Evolutionary conservation across 208 protist species (phyloP).

Genomic region (Trypanosoma theileri): DNA sequence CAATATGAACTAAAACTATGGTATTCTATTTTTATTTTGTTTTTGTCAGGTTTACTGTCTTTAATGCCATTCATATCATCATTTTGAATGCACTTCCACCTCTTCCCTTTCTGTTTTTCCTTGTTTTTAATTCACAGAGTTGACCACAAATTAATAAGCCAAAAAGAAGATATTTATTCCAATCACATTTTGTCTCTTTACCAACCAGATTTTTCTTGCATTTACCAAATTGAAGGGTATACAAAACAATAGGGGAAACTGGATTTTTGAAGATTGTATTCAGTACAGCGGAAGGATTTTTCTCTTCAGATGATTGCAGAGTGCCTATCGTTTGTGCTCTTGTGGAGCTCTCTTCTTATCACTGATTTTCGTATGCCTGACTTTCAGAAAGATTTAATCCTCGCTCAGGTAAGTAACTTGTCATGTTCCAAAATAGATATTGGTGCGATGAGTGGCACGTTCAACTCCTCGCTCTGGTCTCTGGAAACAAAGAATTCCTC

Average conservation of each 20-base stretch:
- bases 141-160: no score
- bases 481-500: background rate
- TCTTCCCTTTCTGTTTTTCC: no score
- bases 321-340: constrained; percentile 1
- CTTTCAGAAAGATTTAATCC: background rate
- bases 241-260: background rate
- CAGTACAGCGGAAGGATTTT: background rate
- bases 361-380: background rate
- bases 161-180: no score
- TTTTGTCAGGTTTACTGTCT: no score
- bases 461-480: constrained; percentile 11
- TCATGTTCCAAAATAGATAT: background rate
- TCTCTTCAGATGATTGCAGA: background rate
- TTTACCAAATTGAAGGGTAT: no score
- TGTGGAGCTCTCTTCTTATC: constrained; percentile 5
- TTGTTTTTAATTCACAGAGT: no score
- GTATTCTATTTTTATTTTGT: no score
- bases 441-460: background rate
- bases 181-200: no score
- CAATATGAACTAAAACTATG: no score
- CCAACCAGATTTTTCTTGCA: no score
- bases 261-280: background rate
- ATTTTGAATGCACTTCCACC: no score
- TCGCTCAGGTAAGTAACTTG: background rate
- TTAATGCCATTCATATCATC: no score